Percentiles rank a stretch among this genome's conserved stretches.
phyloP scores from a whole-genome alignment of 257 asterid species.

The Solanum bulbocastanum region DNA sequence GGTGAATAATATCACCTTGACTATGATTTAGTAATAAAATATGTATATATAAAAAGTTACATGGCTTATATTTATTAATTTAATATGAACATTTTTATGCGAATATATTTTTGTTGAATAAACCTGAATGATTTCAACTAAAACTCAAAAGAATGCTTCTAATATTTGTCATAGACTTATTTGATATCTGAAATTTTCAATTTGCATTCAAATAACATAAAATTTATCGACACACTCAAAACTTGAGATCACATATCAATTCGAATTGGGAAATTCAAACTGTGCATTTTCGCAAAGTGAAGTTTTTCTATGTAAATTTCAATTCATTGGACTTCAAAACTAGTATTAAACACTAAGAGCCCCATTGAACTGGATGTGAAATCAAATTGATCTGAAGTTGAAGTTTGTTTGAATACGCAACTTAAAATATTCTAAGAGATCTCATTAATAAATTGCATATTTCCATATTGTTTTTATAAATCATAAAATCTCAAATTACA shows the following conservation, averaged over 20 bases:
- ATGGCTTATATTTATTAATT: background rate
- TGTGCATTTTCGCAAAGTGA: too few relatives aligned
- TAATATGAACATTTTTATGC: background rate
- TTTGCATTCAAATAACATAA: background rate
- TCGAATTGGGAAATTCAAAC: too few relatives aligned
- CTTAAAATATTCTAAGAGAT: too few relatives aligned
- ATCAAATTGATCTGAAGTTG: background rate
- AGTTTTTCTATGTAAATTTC: too few relatives aligned
- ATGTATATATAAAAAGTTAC: background rate
- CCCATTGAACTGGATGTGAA: too few relatives aligned
- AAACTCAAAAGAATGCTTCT: background rate
- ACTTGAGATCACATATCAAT: background rate
- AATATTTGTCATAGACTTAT: background rate
- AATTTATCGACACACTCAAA: too few relatives aligned
- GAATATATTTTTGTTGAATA: background rate
- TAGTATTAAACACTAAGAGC: too few relatives aligned
- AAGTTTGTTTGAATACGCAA: too few relatives aligned
- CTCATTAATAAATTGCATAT: too few relatives aligned
- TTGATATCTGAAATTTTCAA: background rate
- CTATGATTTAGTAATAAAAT: background rate
- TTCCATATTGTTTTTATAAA: too few relatives aligned
- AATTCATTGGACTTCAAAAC: background rate
- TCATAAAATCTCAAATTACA: background rate
- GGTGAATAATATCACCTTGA: background rate
- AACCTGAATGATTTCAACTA: background rate